Percentiles rank a stretch among this genome's conserved stretches.
Conservation (phyloP, 306 rosid genomes). For the Fragaria vesca region DNA sequence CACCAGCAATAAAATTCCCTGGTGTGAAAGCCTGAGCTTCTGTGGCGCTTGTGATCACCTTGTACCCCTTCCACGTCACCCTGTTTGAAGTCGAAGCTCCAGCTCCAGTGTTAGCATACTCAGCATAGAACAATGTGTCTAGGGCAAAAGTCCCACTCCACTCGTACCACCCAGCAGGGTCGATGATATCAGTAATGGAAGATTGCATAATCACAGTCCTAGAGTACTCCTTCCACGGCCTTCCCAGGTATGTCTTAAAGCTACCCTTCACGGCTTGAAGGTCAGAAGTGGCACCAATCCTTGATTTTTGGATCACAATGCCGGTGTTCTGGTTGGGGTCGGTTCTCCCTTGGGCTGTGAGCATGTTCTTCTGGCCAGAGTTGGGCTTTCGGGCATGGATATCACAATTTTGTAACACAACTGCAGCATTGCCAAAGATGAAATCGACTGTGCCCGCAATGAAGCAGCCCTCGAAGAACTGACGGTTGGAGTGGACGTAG, state of each 20-base stretch:
- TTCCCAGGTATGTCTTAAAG: conserved; percentile 66
- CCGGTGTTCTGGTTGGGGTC: conserved; percentile 97
- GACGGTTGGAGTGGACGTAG: conserved; percentile 89
- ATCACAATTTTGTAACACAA: conserved; percentile 68
- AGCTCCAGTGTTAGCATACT: conserved; percentile 66
- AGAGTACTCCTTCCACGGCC: conserved; percentile 92
- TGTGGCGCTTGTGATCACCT: conserved; percentile 49
- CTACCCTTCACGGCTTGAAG: conserved; percentile 32
- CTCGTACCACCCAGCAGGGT: conserved; percentile 71
- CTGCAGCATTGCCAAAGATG: conserved; percentile 85
- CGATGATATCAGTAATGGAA: conserved; percentile 51
- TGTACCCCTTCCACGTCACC: conserved; percentile 72
- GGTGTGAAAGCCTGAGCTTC: conserved; percentile 66
- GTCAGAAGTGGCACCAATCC: conserved; percentile 78
- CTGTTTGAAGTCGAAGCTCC: conserved; percentile 65
- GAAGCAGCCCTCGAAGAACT: conserved; percentile 57
- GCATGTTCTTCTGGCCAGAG: conserved; percentile 85
- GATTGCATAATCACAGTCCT: conserved; percentile 77
- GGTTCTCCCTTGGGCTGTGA: conserved; percentile 79
- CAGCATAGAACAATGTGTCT: conserved; percentile 58
- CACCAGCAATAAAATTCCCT: conserved; percentile 58
- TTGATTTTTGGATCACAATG: conserved; percentile 70
- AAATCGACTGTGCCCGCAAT: conserved; percentile 78
- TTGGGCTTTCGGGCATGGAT: conserved; percentile 75
- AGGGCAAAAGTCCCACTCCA: conserved; percentile 85